Evolutionary conservation across 371 early-diverging fungal genomes (phyloP), one percentile per base, ranked within the genome.

Genomic region (Syncephalis plumigaleata): DNA sequence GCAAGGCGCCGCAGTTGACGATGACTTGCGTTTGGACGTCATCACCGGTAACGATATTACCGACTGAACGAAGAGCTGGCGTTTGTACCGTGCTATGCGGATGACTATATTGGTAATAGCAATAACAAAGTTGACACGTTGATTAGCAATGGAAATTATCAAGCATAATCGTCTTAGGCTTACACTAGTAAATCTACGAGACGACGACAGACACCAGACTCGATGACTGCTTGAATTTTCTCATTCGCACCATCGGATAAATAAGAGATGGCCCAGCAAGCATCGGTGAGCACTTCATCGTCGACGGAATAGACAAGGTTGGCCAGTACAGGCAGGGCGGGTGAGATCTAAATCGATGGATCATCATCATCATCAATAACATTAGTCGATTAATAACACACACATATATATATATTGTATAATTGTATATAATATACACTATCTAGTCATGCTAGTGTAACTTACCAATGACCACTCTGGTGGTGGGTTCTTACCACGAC

Each of bases 181-280:
- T 58, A 70, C 82, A 76, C 70, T 54, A 97, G 74, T 39, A 96
- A 70, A 60, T 93, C 92, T 36, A 96, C 91, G 18, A 95, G 68
- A 44, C 94, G 87, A 48, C 84, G 79, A 63, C 84, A 79, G 36
- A 95, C 87, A 44, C 94, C 95, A n/a, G 89, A 71, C 52, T 92
- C 87, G 49, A 98, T 81, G 15, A 99, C 97, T 7, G 86, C 82
- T 60, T 95, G 92, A 49, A 97, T 97, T 66, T 91, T 83, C 39
- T 92, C 87, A 63, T 91, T 89, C 42, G 77, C 58, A 1, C 91
- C 95, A 62, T 99, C 98, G 17, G 94, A 92, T 26, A 99, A 73
- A 60, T 99, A 99, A 17, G 97, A 93, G 51, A 99, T 79, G 17
- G 98, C 97, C 99, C 99, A 99, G 75, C 97, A 96, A 15, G 97